Conservation (phyloP, 2,329 filamentous ascomycete genomes). For the Beauveria asiatica region DNA sequence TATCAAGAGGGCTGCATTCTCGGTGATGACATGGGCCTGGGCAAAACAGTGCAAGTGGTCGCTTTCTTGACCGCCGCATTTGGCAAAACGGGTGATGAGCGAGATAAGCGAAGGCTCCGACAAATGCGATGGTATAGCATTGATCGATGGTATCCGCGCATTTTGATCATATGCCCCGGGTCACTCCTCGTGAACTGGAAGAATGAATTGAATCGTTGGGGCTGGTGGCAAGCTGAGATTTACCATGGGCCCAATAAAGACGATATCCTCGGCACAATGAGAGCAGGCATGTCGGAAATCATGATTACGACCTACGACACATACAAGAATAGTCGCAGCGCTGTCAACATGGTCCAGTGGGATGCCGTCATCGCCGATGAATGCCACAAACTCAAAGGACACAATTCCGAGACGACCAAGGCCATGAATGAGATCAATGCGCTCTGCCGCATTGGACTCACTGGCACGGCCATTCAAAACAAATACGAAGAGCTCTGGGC, state of each 20-base stretch:
- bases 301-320: conserved; percentile 93
- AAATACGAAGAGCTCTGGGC: conserved; percentile 98
- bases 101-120: conserved; percentile 79
- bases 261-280: conserved; percentile 62
- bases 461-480: conserved; percentile 94
- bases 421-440: conserved; percentile 88
- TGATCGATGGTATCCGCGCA: conserved; percentile 63
- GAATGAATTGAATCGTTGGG: conserved; percentile 79
- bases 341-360: conserved; percentile 80
- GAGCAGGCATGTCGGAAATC: conserved; percentile 71
- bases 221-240: conserved; percentile 84
- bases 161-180: conserved; percentile 82
- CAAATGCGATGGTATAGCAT: conserved; percentile 58
- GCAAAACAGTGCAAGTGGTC: conserved; percentile 94
- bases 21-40: conserved; percentile 94
- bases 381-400: conserved; percentile 82
- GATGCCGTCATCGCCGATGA: conserved; percentile 93
- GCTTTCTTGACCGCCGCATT: conserved; percentile 87
- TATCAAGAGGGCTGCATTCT: conserved; percentile 86
- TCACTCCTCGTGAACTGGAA: conserved; percentile 87
- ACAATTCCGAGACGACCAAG: conserved; percentile 65
- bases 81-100: conserved; percentile 84
- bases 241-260: conserved; percentile 67
- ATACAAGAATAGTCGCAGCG: conserved; percentile 66
- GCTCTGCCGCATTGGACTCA: conserved; percentile 84